Conservation (phyloP, 148 eudicot genomes). For the Silene conica region DNA sequence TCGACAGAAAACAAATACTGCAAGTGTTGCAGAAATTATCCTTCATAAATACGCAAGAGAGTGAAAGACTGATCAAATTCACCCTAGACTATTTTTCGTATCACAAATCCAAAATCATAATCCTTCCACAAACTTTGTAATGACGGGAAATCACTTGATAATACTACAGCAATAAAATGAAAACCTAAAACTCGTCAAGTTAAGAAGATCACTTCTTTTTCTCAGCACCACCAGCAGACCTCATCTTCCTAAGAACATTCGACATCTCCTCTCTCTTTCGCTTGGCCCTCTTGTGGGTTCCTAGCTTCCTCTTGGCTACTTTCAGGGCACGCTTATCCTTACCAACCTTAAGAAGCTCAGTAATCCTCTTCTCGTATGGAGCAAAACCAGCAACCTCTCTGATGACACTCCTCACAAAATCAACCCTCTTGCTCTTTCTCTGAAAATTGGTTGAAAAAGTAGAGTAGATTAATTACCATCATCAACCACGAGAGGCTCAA, state of each 20-base stretch:
- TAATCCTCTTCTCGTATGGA: slow-evolving; percentile 15
- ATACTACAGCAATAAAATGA: slow-evolving; percentile 3
- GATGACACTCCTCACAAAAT: slow-evolving; percentile 9
- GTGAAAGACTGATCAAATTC: not conserved
- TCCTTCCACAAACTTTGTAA: not conserved
- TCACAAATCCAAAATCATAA: not conserved
- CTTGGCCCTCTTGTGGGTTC: slow-evolving; percentile 16
- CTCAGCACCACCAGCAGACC: slow-evolving; percentile 15
- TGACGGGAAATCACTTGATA: not conserved
- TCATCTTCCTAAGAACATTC: slow-evolving; percentile 8
- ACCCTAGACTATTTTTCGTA: not conserved
- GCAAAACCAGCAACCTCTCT: slow-evolving; percentile 4
- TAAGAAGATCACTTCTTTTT: slow-evolving; percentile 10
- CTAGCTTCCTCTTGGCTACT: slow-evolving; percentile 13
- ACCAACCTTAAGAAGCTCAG: slow-evolving; percentile 9
- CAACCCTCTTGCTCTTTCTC: slow-evolving; percentile 11
- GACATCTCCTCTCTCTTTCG: slow-evolving; percentile 17
- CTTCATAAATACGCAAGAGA: too few species aligned
- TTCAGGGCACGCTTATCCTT: slow-evolving; percentile 13
- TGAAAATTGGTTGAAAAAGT: not conserved
- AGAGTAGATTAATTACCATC: too few species aligned
- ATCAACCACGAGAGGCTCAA: too few species aligned
- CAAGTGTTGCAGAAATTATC: too few species aligned
- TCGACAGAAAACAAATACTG: too few species aligned
- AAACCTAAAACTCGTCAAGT: not conserved